Percentiles rank a stretch among this genome's conserved stretches.
phyloP scores from a whole-genome alignment of 78 protist species.

The Dictyostelium capitatum region DNA sequence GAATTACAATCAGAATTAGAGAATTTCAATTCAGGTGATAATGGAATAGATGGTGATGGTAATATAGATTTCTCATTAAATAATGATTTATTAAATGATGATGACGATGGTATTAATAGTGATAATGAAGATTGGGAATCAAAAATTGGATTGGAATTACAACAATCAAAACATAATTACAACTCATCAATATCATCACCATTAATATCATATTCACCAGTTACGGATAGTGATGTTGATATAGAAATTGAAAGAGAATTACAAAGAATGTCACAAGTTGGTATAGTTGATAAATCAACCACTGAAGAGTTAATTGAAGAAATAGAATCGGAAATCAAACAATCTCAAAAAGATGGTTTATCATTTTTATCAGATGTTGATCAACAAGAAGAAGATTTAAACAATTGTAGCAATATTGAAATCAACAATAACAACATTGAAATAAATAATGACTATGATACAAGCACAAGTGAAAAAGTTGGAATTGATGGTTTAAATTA shows the following conservation, averaged over 20 bases:
- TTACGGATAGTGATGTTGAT: slow-evolving; percentile 38
- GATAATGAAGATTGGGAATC: slow-evolving; percentile 34
- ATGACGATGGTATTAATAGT: slow-evolving; percentile 7
- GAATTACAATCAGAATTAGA: slow-evolving; percentile 46
- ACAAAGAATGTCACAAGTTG: background rate
- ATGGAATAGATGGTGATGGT: slow-evolving; percentile 1
- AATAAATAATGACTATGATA: background rate
- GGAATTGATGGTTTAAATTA: background rate
- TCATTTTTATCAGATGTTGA: background rate
- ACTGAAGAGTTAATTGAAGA: slow-evolving; percentile 37
- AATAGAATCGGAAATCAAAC: slow-evolving; percentile 31
- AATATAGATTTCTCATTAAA: slow-evolving; percentile 19
- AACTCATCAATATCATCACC: slow-evolving; percentile 6
- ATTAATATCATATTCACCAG: background rate
- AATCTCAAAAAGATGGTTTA: background rate
- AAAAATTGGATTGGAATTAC: slow-evolving; percentile 22
- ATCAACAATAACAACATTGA: background rate
- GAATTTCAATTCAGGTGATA: background rate
- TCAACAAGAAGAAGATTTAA: background rate
- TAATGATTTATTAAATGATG: slow-evolving; percentile 29
- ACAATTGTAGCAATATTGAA: slow-evolving; percentile 6
- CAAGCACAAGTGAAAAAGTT: background rate
- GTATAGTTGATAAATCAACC: background rate
- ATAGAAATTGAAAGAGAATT: slow-evolving; percentile 45
- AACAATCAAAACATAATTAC: background rate